phyloP scores from a whole-genome alignment of 2,329 filamentous ascomycete species.

The Nothopassalora personata region DNA sequence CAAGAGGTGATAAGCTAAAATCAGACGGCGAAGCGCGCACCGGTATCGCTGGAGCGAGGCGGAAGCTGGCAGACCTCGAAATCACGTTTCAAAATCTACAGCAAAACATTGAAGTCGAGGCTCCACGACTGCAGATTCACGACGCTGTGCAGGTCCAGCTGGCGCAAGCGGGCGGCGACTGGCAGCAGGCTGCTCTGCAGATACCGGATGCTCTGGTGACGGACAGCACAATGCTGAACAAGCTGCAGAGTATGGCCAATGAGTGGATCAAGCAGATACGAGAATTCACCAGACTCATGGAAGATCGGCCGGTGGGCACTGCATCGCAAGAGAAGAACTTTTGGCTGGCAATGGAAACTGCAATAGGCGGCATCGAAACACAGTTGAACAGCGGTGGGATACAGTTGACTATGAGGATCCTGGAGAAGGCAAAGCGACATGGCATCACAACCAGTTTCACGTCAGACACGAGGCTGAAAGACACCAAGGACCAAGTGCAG shows the following conservation, averaged over 20 bases:
- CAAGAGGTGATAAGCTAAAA: conserved; percentile 60
- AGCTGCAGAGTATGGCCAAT: conserved; percentile 87
- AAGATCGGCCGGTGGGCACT: conserved; percentile 71
- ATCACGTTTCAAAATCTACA: conserved; percentile 85
- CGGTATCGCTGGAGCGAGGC: conserved; percentile 94
- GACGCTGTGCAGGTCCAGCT: conserved; percentile 81
- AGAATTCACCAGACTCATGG: conserved; percentile 87
- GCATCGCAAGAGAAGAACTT: conserved; percentile 98
- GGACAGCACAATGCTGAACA: conserved; percentile 89
- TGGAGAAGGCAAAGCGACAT: conserved; percentile 96
- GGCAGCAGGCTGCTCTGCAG: conserved; percentile 69
- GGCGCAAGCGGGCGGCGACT: conserved; percentile 62
- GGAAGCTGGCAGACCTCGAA: conserved; percentile 91
- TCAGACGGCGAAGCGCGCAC: conserved; percentile 87
- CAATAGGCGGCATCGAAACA: conserved; percentile 82
- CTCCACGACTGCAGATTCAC: conserved; percentile 80
- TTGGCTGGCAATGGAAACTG: conserved; percentile 95
- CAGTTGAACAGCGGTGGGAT: conserved; percentile 88
- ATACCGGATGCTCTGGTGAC: conserved; percentile 72
- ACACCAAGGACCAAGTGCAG: conserved; percentile 91
- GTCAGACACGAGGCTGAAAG: conserved; percentile 91
- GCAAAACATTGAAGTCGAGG: conserved; percentile 96
- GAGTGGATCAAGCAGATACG: conserved; percentile 99
- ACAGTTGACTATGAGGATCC: conserved; percentile 81
- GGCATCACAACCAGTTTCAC: conserved; percentile 96